Percentiles rank a stretch among this genome's conserved stretches.
Conservation (phyloP, 2,329 filamentous ascomycete species). For the Byssothecium circinans region DNA sequence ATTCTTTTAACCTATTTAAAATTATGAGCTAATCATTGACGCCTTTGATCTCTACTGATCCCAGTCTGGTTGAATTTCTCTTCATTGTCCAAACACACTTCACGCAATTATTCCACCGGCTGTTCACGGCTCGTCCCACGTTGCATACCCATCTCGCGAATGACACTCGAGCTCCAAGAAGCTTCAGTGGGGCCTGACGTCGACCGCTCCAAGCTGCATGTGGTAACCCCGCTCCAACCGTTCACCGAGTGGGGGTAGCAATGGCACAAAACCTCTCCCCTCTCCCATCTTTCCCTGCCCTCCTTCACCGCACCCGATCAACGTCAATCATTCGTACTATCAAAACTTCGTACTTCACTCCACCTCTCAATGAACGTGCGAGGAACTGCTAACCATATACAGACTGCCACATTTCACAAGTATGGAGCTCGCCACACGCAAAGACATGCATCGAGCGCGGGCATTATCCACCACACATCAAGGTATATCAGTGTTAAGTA, state of each 20-base stretch:
- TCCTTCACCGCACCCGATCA: neutral
- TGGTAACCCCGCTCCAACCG: constrained; percentile 21
- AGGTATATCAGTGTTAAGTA: constrained; percentile 45
- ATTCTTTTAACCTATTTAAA: too few species aligned
- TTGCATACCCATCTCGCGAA: neutral
- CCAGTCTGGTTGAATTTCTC: too few species aligned
- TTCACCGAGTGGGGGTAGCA: constrained; percentile 18
- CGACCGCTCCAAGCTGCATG: neutral
- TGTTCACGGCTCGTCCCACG: neutral
- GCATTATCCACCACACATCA: constrained; percentile 40
- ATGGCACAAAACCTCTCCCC: constrained; percentile 5
- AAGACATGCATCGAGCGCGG: constrained; percentile 35
- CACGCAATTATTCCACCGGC: neutral
- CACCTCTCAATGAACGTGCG: neutral
- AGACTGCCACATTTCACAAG: constrained; percentile 26
- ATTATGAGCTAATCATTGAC: too few species aligned
- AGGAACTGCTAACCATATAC: constrained; percentile 22
- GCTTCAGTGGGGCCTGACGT: constrained; percentile 7
- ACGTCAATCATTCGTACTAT: neutral
- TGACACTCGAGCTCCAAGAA: neutral
- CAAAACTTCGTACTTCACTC: constrained; percentile 22
- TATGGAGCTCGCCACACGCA: constrained; percentile 33
- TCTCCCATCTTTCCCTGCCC: neutral
- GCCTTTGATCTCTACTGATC: too few species aligned
- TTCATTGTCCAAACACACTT: too few species aligned